A percentile compares a stretch with the other conserved stretches of the same genome.
Conservation (phyloP, 768 basidiomycete species). For the Trametes maxima region DNA sequence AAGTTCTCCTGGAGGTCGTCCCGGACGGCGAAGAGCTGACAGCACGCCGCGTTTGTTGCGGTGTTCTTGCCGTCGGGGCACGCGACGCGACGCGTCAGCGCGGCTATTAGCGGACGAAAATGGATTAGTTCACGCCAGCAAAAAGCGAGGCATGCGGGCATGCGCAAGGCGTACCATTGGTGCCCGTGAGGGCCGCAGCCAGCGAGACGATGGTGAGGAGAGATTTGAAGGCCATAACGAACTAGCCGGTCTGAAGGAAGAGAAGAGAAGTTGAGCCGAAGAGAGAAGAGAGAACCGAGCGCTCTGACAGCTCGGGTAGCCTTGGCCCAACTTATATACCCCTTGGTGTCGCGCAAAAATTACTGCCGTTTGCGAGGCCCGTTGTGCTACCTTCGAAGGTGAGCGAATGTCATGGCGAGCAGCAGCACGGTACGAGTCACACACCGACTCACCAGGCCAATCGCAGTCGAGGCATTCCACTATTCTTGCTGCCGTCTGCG, state of each 20-base stretch:
- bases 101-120: conserved; percentile 12
- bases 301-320: neutral
- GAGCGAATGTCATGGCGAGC: too few relatives aligned
- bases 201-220: conserved; percentile 20
- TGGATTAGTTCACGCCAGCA: conserved; percentile 6
- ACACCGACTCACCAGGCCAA: too few relatives aligned
- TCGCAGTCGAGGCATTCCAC: neutral
- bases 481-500: neutral
- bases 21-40: conserved; percentile 33
- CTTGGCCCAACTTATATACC: conserved; percentile 3
- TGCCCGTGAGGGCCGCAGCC: conserved; percentile 18
- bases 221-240: conserved; percentile 27
- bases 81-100: conserved; percentile 25
- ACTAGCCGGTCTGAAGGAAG: too few relatives aligned
- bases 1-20: conserved; percentile 34
- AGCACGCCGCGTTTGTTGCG: conserved; percentile 35
- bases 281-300: neutral
- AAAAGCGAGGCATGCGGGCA: neutral
- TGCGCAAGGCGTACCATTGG: conserved; percentile 14
- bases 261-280: neutral
- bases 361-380: too few relatives aligned
- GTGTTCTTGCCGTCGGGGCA: conserved; percentile 36
- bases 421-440: too few relatives aligned
- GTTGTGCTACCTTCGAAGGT: too few relatives aligned
- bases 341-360: neutral